Evolutionary conservation across 768 basidiomycete species (phyloP), one percentile per base, ranked within the genome.

Genomic region (Russula sp.): DNA sequence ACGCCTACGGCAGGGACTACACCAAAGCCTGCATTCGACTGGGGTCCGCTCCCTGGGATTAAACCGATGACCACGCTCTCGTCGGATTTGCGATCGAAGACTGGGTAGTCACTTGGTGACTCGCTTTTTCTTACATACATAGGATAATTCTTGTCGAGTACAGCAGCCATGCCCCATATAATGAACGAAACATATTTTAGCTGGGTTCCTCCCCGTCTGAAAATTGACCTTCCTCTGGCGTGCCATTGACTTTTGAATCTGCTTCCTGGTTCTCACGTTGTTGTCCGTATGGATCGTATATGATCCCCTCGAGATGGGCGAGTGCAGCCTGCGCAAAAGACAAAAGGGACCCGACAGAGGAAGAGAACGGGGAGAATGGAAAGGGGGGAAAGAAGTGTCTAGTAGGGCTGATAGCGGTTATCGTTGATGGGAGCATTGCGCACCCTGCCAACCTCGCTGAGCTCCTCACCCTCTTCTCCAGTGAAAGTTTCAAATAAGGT

Each of bases 381-480:
- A 70, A 66, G 7, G 70, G 67, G 64, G 62, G 60, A 35, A 45
- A 38, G 14, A 34, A 61, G 68, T 69, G 74, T 81, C 88, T 88
- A 95, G 83, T 95, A 95, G 68, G 93, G 93, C 61, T 83, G 77
- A 75, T 78, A 93, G 74, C 92, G 88, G 71, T 75, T 80, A 78
- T 86, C 74, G 78, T 85, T 85, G 75, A 81, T 69, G 73, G 88
- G 88, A 88, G 88, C 82, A 73, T 86, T 90, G 88, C 93, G 89
- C 86, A 93, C 90, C 87, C 89, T 85, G 78, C 93, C 93, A 66
- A 87, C 88, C 76, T 87, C 86, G 73, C 85, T 89, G 66, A 93
- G 81, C 74, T 93, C 89, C 68, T 91, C 78, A 22, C 75, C 80
- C 58, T 79, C 84, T 50, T 80, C 79, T 32, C 85, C 87, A 22